Evolutionary conservation across 2,329 filamentous ascomycete species (phyloP).

Genomic region (Penicillium vulpinum): DNA sequence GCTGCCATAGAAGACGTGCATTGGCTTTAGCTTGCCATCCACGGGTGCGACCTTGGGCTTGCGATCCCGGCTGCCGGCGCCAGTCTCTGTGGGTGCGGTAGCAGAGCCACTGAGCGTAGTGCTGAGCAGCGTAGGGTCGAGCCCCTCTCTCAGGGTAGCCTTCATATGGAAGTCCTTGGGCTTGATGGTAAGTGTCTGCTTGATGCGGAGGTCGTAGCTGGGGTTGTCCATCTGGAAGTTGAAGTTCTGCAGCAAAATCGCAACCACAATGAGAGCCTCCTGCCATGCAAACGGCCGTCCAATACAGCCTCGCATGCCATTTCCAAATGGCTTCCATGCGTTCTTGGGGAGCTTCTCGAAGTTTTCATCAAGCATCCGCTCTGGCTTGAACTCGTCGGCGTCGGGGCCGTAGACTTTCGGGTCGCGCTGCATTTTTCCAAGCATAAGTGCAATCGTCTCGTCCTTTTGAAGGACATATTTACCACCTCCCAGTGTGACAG

Average conservation of each 20-base stretch:
- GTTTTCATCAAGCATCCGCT: conserved; percentile 69
- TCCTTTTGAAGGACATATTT: conserved; percentile 61
- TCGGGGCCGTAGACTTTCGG: conserved; percentile 65
- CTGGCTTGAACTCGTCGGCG: conserved; percentile 66
- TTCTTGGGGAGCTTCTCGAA: conserved; percentile 66
- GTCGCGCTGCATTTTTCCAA: conserved; percentile 61
- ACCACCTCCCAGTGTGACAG: conserved; percentile 56
- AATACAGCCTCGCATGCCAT: conserved; percentile 69
- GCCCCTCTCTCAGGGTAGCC: conserved; percentile 54
- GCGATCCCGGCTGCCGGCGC: conserved; percentile 17
- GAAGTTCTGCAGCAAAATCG: conserved; percentile 70
- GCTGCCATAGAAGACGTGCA: conserved; percentile 72
- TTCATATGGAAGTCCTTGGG: conserved; percentile 62
- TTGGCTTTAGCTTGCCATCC: conserved; percentile 40
- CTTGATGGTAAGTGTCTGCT: conserved; percentile 43
- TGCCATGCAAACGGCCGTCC: conserved; percentile 75
- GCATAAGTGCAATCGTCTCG: conserved; percentile 52
- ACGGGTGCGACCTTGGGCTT: conserved; percentile 21
- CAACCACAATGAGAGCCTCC: conserved; percentile 63
- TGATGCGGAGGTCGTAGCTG: conserved; percentile 41
- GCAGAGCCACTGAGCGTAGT: conserved; percentile 32
- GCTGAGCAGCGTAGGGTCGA: conserved; percentile 48
- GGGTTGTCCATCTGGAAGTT: conserved; percentile 65
- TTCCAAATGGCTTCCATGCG: conserved; percentile 73
- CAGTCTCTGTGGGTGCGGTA: conserved; percentile 10